Evolutionary conservation across 2,329 filamentous ascomycete species (phyloP).

Genomic region (Talaromyces sp.): DNA sequence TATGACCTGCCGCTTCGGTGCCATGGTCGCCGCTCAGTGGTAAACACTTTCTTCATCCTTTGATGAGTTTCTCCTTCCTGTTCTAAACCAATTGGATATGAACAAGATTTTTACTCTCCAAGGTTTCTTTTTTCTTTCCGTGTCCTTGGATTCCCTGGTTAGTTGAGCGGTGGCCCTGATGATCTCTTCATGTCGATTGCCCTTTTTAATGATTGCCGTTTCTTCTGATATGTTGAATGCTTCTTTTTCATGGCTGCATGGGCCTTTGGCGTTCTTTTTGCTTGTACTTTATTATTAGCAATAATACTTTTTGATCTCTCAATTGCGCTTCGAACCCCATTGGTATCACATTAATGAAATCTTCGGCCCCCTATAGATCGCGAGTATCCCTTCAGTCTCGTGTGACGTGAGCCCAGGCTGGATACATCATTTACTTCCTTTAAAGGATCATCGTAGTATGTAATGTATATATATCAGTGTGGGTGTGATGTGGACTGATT

Average conservation of each 20-base stretch:
- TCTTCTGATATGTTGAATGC: background rate
- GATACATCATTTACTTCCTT: too few species aligned
- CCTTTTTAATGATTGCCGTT: slow-evolving; percentile 20
- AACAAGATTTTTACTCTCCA: background rate
- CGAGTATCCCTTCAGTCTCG: too few species aligned
- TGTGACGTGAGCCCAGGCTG: too few species aligned
- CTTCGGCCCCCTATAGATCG: background rate
- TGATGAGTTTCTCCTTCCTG: too few species aligned
- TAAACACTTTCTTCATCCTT: background rate
- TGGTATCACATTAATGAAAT: background rate
- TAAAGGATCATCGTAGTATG: too few species aligned
- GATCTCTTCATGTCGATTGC: slow-evolving; percentile 12
- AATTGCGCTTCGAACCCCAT: background rate
- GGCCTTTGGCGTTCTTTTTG: background rate
- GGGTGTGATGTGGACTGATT: too few species aligned
- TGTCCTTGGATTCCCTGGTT: background rate
- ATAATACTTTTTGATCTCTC: slow-evolving; percentile 4
- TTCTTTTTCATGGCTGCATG: background rate
- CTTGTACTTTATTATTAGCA: slow-evolving; percentile 15
- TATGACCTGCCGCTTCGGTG: slow-evolving; percentile 35
- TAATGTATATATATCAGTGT: too few species aligned
- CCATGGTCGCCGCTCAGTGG: slow-evolving; percentile 16
- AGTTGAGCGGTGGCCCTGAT: slow-evolving; percentile 6
- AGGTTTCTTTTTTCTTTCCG: background rate
- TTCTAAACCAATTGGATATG: too few species aligned